phyloP scores from a whole-genome alignment of 352 stramenopile species.

The Phytopythium cucurbitacearum region DNA sequence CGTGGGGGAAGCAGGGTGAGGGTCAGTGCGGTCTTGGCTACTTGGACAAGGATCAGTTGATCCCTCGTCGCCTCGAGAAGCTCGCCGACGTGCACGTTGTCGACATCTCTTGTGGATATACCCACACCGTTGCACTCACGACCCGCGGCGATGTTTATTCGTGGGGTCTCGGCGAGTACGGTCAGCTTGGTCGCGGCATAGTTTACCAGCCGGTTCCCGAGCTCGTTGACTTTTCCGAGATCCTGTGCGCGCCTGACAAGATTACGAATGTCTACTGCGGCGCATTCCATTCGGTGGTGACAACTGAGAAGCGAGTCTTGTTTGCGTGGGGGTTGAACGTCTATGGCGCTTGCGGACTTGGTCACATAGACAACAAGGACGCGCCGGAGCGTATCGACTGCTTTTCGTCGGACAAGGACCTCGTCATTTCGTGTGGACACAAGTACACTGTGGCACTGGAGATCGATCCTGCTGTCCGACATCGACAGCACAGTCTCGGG shows the following conservation, averaged over 20 bases:
- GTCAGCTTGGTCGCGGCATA: slow-evolving; percentile 83
- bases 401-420: slow-evolving; percentile 49
- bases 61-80: slow-evolving; percentile 49
- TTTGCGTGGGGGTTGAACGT: slow-evolving; percentile 80
- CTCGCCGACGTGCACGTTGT: slow-evolving; percentile 36
- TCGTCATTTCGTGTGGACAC: slow-evolving; percentile 68
- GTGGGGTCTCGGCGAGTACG: slow-evolving; percentile 89
- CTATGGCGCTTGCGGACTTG: slow-evolving; percentile 74
- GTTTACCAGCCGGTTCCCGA: slow-evolving; percentile 79
- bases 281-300: slow-evolving; percentile 76
- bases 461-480: slow-evolving; percentile 20
- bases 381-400: slow-evolving; percentile 71
- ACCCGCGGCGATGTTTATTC: slow-evolving; percentile 79
- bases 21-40: slow-evolving; percentile 84
- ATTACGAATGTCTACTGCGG: slow-evolving; percentile 66
- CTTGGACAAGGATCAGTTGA: slow-evolving; percentile 73
- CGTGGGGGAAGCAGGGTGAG: slow-evolving; percentile 86
- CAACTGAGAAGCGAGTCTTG: slow-evolving; percentile 54
- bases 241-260: slow-evolving; percentile 41
- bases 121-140: slow-evolving; percentile 82
- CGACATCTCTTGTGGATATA: slow-evolving; percentile 81
- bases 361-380: slow-evolving; percentile 78
- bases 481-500: neutral
- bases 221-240: slow-evolving; percentile 41
- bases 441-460: slow-evolving; percentile 81